phyloP scores from a whole-genome alignment of 176 grass and related monocot species.

The Olyra latifolia region DNA sequence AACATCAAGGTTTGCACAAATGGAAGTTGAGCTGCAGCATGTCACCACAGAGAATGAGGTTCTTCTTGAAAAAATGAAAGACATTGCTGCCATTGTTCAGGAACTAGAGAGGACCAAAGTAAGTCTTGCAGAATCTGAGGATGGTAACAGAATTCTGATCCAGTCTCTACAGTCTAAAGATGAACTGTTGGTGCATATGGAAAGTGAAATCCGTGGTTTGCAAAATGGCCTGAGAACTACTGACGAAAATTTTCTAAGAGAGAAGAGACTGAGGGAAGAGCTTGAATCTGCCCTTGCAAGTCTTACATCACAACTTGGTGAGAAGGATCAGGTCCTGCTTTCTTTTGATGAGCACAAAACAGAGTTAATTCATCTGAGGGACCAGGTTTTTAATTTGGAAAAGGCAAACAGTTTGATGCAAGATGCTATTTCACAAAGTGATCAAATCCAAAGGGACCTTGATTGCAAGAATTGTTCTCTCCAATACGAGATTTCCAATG shows the following conservation, averaged over 20 bases:
- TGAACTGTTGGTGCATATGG: constrained; percentile 55
- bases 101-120: constrained; percentile 65
- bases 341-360: constrained; percentile 74
- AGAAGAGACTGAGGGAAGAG: constrained; percentile 58
- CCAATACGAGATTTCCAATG: constrained; percentile 37
- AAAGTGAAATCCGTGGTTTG: constrained; percentile 70
- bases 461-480: constrained; percentile 48
- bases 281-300: constrained; percentile 62
- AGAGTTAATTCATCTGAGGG: constrained; percentile 51
- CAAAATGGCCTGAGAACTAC: constrained; percentile 38
- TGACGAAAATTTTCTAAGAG: constrained; percentile 49
- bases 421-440: constrained; percentile 53
- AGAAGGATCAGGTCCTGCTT: constrained; percentile 66
- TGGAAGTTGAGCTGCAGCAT: constrained; percentile 72
- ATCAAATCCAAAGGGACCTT: constrained; percentile 60
- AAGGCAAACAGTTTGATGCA: constrained; percentile 69
- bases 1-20: constrained; percentile 60
- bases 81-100: constrained; percentile 41
- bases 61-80: constrained; percentile 54
- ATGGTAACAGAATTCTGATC: constrained; percentile 46
- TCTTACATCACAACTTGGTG: constrained; percentile 66
- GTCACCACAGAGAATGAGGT: constrained; percentile 43
- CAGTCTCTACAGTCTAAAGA: constrained; percentile 63
- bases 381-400: constrained; percentile 52
- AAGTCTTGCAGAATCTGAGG: constrained; percentile 52